phyloP scores from a whole-genome alignment of 768 basidiomycete species.

The Tylopilus sp. region DNA sequence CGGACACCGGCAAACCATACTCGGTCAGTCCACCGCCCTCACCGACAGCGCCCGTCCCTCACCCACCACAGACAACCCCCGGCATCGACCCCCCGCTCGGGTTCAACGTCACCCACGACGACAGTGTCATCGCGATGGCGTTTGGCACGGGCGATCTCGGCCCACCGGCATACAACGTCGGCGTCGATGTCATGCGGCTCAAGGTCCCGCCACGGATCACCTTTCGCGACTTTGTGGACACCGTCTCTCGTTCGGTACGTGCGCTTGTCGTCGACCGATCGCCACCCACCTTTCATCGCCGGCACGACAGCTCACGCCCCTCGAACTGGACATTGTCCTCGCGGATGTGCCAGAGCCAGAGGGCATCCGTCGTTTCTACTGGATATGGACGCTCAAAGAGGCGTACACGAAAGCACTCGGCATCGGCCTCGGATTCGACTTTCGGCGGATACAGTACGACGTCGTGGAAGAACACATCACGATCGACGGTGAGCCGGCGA shows the following conservation, averaged over 20 bases:
- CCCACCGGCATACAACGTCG: slow-evolving; percentile 55
- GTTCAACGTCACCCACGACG: slow-evolving; percentile 84
- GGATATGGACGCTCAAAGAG: slow-evolving; percentile 90
- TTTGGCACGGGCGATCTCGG: slow-evolving; percentile 45
- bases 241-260: slow-evolving; percentile 62
- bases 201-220: slow-evolving; percentile 56
- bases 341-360: slow-evolving; percentile 44
- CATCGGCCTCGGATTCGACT: slow-evolving; percentile 78
- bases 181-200: slow-evolving; percentile 82
- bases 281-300: slow-evolving; percentile 7
- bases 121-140: slow-evolving; percentile 66
- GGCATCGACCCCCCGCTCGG: slow-evolving; percentile 53
- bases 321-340: slow-evolving; percentile 33
- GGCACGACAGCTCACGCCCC: slow-evolving; percentile 37
- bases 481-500: slow-evolving; percentile 54
- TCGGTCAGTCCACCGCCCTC: slow-evolving; percentile 43
- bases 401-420: slow-evolving; percentile 90
- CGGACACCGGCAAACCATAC: slow-evolving; percentile 73
- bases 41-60: slow-evolving; percentile 3
- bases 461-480: slow-evolving; percentile 46
- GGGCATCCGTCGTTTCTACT: slow-evolving; percentile 63
- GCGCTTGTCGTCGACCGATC: neutral
- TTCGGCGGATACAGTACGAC: slow-evolving; percentile 72
- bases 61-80: slow-evolving; percentile 39
- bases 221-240: slow-evolving; percentile 57